Evolutionary conservation across 371 early-diverging fungal species (phyloP).

Genomic region (Capillidium heterosporum): DNA sequence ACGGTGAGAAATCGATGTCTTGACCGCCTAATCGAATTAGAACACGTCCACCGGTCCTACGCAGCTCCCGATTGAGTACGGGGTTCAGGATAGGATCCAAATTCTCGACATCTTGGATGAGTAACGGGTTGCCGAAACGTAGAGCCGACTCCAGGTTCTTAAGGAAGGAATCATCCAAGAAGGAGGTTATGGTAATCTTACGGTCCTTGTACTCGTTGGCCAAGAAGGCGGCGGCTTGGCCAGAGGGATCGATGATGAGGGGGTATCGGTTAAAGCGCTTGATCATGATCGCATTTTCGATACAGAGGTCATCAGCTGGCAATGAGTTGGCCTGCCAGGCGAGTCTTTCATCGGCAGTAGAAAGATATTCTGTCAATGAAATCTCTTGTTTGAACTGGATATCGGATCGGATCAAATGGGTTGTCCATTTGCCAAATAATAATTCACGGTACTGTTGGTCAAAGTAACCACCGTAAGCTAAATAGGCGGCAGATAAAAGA

Average conservation of each 20-base stretch:
- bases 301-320: conserved; percentile 83
- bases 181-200: conserved; percentile 86
- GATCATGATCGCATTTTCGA: conserved; percentile 94
- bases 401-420: conserved; percentile 49
- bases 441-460: conserved; percentile 86
- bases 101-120: conserved; percentile 94
- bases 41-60: conserved; percentile 92
- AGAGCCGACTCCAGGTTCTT: conserved; percentile 94
- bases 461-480: conserved; percentile 94
- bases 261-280: conserved; percentile 89
- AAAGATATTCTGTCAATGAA: conserved; percentile 78
- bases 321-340: conserved; percentile 77
- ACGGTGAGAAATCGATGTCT: conserved; percentile 96
- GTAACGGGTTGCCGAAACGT: conserved; percentile 93
- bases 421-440: conserved; percentile 60
- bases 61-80: conserved; percentile 88
- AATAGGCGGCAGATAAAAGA: conserved; percentile 77
- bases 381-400: conserved; percentile 68
- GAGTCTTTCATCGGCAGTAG: conserved; percentile 81
- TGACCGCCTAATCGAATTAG: conserved; percentile 87
- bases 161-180: conserved; percentile 91
- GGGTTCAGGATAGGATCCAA: conserved; percentile 95
- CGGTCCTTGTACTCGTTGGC: conserved; percentile 68
- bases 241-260: conserved; percentile 92
- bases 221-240: conserved; percentile 80